Conservation (phyloP, 768 basidiomycete species). For the Hysterangium stoloniferum region DNA sequence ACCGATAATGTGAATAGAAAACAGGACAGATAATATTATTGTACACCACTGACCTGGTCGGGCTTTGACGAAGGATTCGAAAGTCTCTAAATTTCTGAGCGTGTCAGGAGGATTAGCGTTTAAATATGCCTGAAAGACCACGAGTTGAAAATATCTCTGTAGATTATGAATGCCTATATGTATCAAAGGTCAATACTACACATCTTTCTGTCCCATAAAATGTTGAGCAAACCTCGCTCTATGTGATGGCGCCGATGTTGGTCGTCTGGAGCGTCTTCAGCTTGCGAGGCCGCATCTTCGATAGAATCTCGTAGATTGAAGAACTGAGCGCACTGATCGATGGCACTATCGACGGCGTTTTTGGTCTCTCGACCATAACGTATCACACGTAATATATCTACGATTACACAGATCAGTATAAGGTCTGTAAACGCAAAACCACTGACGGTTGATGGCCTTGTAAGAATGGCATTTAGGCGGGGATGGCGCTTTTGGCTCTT, state of each 20-base stretch:
- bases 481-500: constrained; percentile 19
- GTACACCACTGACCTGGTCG: constrained; percentile 59
- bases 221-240: constrained; percentile 55
- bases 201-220: not conserved
- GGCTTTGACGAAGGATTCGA: constrained; percentile 76
- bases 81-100: constrained; percentile 60
- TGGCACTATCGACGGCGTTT: constrained; percentile 74
- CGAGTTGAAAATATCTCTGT: constrained; percentile 75
- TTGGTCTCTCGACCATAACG: constrained; percentile 85
- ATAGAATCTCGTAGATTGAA: constrained; percentile 85
- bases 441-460: constrained; percentile 82
- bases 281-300: constrained; percentile 68
- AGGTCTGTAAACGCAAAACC: not conserved
- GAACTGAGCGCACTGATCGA: constrained; percentile 78
- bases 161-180: constrained; percentile 66
- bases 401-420: constrained; percentile 9
- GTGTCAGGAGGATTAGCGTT: constrained; percentile 78
- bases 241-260: constrained; percentile 56
- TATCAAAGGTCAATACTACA: not conserved
- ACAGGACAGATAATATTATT: not conserved
- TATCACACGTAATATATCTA: constrained; percentile 79
- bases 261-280: constrained; percentile 72
- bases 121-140: constrained; percentile 86
- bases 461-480: constrained; percentile 53
- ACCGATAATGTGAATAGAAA: constrained; percentile 1